phyloP scores from a whole-genome alignment of 257 asterid genomes.

The Plectranthus barbatus region DNA sequence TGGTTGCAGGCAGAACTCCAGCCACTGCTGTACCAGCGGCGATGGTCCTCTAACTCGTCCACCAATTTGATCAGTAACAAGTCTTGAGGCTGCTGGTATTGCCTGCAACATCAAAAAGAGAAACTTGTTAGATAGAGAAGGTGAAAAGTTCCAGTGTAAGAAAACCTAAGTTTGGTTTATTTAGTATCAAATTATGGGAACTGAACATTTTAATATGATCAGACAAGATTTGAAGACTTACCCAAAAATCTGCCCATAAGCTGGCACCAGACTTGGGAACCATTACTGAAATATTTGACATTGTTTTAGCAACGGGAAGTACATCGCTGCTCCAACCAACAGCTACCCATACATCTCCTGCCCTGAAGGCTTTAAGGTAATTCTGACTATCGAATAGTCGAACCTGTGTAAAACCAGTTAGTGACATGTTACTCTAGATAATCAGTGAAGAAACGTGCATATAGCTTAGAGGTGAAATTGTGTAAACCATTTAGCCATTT shows the following conservation, averaged over 20 bases:
- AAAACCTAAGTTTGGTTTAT: no score
- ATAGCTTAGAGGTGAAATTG: not conserved
- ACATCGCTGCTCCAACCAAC: conserved; percentile 97
- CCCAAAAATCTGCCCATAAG: conserved; percentile 98
- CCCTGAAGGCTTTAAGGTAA: conserved; percentile 80
- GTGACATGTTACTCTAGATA: conserved; percentile 1
- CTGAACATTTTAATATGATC: not conserved
- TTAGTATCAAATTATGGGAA: not conserved
- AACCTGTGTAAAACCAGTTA: conserved; percentile 41
- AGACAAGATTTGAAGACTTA: conserved; percentile 19
- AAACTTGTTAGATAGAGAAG: no score
- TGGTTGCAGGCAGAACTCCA: conserved; percentile 76
- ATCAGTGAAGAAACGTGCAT: not conserved
- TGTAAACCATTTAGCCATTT: not conserved
- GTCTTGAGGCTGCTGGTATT: conserved; percentile 55
- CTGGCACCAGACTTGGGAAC: conserved; percentile 95
- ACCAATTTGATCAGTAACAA: conserved; percentile 49
- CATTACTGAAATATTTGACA: conserved; percentile 76
- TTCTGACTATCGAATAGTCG: conserved; percentile 72
- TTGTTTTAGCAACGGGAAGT: conserved; percentile 75
- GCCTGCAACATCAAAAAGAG: conserved; percentile 38
- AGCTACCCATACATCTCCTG: conserved; percentile 93
- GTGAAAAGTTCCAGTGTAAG: no score
- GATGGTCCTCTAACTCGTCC: conserved; percentile 90
- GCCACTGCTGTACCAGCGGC: conserved; percentile 74